phyloP scores from a whole-genome alignment of 2,329 filamentous ascomycete genomes.

The Pseudogymnoascus sp. region DNA sequence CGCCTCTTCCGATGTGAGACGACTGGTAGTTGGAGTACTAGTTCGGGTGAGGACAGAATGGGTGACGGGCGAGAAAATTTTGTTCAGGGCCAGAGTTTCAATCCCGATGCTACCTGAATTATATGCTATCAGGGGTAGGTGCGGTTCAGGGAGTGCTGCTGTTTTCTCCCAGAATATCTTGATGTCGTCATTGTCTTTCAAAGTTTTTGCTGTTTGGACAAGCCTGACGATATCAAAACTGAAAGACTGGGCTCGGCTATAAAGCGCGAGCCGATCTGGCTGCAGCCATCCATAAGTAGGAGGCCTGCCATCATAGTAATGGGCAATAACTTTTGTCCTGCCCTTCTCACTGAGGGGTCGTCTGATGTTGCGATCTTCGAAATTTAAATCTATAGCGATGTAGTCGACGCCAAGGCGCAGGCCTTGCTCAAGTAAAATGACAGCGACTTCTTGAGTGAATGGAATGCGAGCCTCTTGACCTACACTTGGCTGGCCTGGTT shows the following conservation, averaged over 20 bases:
- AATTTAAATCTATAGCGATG: conserved; percentile 52
- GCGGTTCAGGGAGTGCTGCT: conserved; percentile 17
- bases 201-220: conserved; percentile 39
- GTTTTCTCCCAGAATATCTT: conserved; percentile 21
- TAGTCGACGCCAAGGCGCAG: conserved; percentile 59
- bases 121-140: conserved; percentile 38
- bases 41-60: conserved; percentile 30
- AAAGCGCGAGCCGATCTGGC: conserved; percentile 37
- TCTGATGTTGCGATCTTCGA: conserved; percentile 36
- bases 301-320: conserved; percentile 32
- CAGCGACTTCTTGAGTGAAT: conserved; percentile 33
- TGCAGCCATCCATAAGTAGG: conserved; percentile 38
- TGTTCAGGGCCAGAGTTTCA: conserved; percentile 47
- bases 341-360: conserved; percentile 40
- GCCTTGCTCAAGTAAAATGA: conserved; percentile 52
- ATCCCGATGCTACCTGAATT: conserved; percentile 47
- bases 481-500: background rate
- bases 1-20: conserved; percentile 36
- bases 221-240: conserved; percentile 50
- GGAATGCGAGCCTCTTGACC: background rate
- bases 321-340: conserved; percentile 45
- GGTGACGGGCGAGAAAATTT: conserved; percentile 46
- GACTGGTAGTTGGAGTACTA: background rate
- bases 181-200: conserved; percentile 40
- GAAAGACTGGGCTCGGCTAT: conserved; percentile 39